Evolutionary conservation across 176 grass and related monocot genomes (phyloP), one percentile per base, ranked within the genome.

Genomic region (Panicum miliaceum): DNA sequence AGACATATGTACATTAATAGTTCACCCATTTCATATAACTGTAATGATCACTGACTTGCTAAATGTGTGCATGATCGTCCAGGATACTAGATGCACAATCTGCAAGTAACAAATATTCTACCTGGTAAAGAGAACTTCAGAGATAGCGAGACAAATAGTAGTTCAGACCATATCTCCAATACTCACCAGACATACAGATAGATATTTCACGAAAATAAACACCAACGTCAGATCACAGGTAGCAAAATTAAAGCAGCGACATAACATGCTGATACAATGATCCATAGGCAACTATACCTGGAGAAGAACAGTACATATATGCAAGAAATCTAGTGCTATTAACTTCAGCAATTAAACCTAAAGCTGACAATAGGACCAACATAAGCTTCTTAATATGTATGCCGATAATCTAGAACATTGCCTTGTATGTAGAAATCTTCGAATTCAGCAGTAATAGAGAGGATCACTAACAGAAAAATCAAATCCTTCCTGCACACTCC

Each of bases 261-360:
- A 51, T 73, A 73, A 19, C 46, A 73, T 50, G 3, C 70, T 0
- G 3, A 73, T 34, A 73, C 70, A 34, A 50, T 34, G 15, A 26
- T 52, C 15, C 26, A 73, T 10, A 51, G 26, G 26, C 2, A 73
- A 32, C 26, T 32, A 27, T 42, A 42, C n/a, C n/a, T 47, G 68
- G n/a, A n/a, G 22, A 47, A 68, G 42, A n/a, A 71, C n/a, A 47
- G 3, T 48, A 72, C 25, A 26, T 14, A 48, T 43, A 69, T 27
- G 42, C 13, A 47, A 32, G 0, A 73, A 73, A 32, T 27, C 45
- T 41, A 41, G 45, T 32, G 32, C 23, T 50, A 20, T 35, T 53
- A 74, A 74, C 47, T 74, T 47, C 68, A 46, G n/a, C n/a, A 16
- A 25, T 71, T 16, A 47, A 71, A 71, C n/a, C 41, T 46, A 71